phyloP scores from a whole-genome alignment of 2,329 filamentous ascomycete species.

The Verticillium alfalfae region DNA sequence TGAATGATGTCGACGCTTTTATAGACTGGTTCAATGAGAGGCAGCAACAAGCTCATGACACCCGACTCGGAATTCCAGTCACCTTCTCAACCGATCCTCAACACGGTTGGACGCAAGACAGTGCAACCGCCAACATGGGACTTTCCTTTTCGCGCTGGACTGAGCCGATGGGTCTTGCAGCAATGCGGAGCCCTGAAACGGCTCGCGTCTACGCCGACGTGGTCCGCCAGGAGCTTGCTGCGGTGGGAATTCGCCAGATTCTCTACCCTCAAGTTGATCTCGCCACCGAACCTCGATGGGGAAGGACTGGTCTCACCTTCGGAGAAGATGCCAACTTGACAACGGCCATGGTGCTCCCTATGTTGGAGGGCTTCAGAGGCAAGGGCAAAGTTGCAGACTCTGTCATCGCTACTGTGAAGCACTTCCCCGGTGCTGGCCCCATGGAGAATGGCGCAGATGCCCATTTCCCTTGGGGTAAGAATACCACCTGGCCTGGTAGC shows the following conservation, averaged over 20 bases:
- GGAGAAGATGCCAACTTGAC: not conserved
- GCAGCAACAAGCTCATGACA: not conserved
- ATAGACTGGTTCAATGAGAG: constrained; percentile 1
- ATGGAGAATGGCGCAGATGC: constrained; percentile 1
- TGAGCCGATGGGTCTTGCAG: not conserved
- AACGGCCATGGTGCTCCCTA: not conserved
- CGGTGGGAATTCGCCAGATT: not conserved
- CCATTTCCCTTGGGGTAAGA: not conserved
- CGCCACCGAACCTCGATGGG: not conserved
- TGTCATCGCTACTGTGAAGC: not conserved
- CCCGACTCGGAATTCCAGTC: not conserved
- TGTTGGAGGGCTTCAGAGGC: not conserved
- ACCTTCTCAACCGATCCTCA: constrained; percentile 1
- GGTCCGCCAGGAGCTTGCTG: not conserved
- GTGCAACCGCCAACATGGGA: not conserved
- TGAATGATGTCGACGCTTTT: not conserved
- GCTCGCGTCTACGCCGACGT: not conserved
- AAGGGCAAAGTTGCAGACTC: not conserved
- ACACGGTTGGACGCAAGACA: not conserved
- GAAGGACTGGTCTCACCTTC: not conserved
- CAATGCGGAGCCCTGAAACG: not conserved
- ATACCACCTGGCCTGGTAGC: not conserved
- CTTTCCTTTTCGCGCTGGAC: not conserved
- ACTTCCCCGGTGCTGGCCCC: not conserved
- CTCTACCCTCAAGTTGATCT: constrained; percentile 1